These are phyloP conservation scores for Trichoderma sp. DNA, from an alignment of 2,329 filamentous ascomycete genomes.

Conservation along the genomic window DNA sequence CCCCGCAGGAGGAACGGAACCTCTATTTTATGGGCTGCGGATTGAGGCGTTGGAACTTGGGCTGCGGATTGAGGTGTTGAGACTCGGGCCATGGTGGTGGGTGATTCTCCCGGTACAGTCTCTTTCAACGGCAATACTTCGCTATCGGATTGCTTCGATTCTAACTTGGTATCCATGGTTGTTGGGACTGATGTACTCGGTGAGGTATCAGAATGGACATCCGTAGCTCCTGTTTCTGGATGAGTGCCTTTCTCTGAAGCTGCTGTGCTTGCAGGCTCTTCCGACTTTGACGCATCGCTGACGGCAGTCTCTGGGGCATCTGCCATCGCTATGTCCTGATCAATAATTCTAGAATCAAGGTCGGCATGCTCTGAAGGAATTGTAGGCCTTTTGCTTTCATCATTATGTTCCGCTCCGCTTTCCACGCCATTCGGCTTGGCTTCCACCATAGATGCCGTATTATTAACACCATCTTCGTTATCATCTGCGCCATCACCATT, in stretches of 20 bases:
- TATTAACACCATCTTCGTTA: neutral
- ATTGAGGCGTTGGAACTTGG: constrained; percentile 31
- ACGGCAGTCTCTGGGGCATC: neutral
- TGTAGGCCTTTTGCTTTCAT: neutral
- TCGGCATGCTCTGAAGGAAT: neutral
- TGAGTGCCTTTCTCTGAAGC: constrained; percentile 32
- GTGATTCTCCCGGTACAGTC: constrained; percentile 29
- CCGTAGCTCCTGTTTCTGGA: constrained; percentile 44
- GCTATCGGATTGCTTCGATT: constrained; percentile 41
- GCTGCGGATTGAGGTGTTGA: constrained; percentile 25
- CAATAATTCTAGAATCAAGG: too few relatives aligned
- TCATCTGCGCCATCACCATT: constrained; percentile 17
- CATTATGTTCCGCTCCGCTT: neutral
- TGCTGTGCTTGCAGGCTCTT: neutral
- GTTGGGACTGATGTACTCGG: neutral
- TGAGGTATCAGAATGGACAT: constrained; percentile 44
- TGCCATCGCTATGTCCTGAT: constrained; percentile 11
- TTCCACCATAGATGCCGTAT: neutral
- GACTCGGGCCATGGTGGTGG: constrained; percentile 37
- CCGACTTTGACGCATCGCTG: neutral
- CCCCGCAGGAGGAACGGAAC: constrained; percentile 83
- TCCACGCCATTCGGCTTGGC: neutral
- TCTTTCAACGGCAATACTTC: neutral
- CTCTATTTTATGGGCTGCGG: constrained; percentile 57
- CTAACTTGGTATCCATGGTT: constrained; percentile 38